A percentile compares a stretch with the other conserved stretches of the same genome.
Evolutionary conservation across 768 basidiomycete genomes (phyloP).

Genomic region (Psilocybe azurescens): DNA sequence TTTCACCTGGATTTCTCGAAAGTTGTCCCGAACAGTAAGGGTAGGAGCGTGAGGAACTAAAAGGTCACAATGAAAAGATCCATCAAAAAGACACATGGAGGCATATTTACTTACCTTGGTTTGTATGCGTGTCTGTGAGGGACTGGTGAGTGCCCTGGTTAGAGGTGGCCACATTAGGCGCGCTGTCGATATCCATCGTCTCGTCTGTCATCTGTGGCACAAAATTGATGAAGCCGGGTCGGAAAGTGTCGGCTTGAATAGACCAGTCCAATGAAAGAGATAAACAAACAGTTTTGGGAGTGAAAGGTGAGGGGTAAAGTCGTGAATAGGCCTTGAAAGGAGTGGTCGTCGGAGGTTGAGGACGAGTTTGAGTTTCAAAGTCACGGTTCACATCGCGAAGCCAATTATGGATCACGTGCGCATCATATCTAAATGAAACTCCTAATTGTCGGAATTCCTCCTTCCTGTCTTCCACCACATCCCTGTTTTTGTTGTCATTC

Average conservation of each 20-base stretch:
- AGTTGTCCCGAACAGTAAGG: slow-evolving; percentile 51
- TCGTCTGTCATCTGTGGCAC: slow-evolving; percentile 41
- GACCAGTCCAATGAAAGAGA: background rate
- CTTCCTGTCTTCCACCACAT: slow-evolving; percentile 1
- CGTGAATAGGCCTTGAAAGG: background rate
- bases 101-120: slow-evolving; percentile 17
- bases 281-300: background rate
- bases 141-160: slow-evolving; percentile 11
- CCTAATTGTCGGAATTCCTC: background rate
- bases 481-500: too few relatives aligned
- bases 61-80: background rate
- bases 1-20: slow-evolving; percentile 83
- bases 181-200: slow-evolving; percentile 50
- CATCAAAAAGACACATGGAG: background rate
- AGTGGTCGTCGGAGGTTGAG: slow-evolving; percentile 13
- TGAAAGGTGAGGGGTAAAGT: background rate
- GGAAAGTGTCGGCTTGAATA: background rate
- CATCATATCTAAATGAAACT: background rate
- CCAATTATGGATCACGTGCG: slow-evolving; percentile 38
- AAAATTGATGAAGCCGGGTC: background rate
- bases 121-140: slow-evolving; percentile 12
- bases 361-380: slow-evolving; percentile 21
- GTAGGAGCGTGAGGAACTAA: slow-evolving; percentile 18
- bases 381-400: slow-evolving; percentile 30
- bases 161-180: slow-evolving; percentile 12